A percentile compares a stretch with the other conserved stretches of the same genome.
phyloP scores from a whole-genome alignment of 805 yeast species.

The Barnettozyma vustinii region DNA sequence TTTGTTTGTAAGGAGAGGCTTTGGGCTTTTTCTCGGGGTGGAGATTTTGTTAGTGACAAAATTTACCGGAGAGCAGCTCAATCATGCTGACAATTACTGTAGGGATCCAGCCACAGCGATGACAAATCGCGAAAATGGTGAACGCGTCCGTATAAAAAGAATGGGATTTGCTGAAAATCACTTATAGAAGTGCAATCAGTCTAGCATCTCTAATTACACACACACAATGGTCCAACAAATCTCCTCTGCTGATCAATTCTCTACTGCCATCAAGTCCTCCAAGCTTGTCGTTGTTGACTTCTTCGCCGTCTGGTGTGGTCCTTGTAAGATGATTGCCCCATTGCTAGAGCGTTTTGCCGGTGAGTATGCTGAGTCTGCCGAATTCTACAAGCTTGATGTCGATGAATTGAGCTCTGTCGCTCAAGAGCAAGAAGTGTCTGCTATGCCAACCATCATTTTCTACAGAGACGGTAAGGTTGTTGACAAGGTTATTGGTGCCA shows the following conservation, averaged over 20 bases:
- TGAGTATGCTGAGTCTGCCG: slow-evolving; percentile 51
- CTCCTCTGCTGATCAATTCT: slow-evolving; percentile 54
- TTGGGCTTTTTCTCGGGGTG: not conserved
- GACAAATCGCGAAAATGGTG: not conserved
- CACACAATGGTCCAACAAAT: slow-evolving; percentile 45
- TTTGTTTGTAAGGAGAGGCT: not conserved
- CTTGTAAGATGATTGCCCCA: slow-evolving; percentile 97
- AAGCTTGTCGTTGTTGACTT: slow-evolving; percentile 90
- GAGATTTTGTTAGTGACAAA: not conserved
- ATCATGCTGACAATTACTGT: not conserved
- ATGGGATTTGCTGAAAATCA: not conserved
- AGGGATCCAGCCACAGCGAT: not conserved
- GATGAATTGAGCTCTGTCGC: slow-evolving; percentile 78
- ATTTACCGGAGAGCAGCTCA: not conserved
- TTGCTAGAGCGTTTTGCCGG: slow-evolving; percentile 74
- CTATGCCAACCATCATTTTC: slow-evolving; percentile 67
- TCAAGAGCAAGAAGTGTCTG: slow-evolving; percentile 51
- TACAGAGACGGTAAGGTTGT: slow-evolving; percentile 80
- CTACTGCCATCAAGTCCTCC: slow-evolving; percentile 51
- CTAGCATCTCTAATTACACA: no score
- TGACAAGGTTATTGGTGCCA: slow-evolving; percentile 83
- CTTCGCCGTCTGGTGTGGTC: slow-evolving; percentile 98
- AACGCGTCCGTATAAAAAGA: not conserved
- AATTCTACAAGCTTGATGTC: slow-evolving; percentile 87
- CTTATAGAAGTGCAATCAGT: not conserved